A percentile compares a stretch with the other conserved stretches of the same genome.
These are phyloP conservation scores for Epichloe brachyelytri DNA, from an alignment of 2,329 filamentous ascomycete species.

Conservation along the genomic window DNA sequence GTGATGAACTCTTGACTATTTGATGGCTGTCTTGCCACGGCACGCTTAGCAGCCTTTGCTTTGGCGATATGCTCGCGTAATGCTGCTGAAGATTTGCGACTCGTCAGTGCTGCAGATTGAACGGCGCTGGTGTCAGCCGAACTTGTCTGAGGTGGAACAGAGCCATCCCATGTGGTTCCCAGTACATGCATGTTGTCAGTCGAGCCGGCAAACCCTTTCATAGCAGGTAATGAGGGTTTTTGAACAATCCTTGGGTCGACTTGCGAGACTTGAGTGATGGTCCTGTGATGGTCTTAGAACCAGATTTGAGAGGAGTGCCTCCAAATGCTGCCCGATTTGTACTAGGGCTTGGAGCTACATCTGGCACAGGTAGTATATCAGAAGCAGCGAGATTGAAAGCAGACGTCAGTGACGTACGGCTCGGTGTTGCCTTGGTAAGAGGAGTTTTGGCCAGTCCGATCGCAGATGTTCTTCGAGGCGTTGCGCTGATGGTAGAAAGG, in stretches of 20 bases:
- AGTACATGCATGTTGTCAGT: slow-evolving; percentile 1
- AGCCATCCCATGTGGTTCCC: slow-evolving; percentile 18
- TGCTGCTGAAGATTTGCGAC: slow-evolving; percentile 60
- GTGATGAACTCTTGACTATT: slow-evolving; percentile 6
- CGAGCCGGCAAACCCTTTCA: slow-evolving; percentile 15
- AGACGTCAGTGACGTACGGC: slow-evolving; percentile 11
- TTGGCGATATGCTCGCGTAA: slow-evolving; percentile 86
- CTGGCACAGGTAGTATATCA: slow-evolving; percentile 11
- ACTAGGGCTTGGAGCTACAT: slow-evolving; percentile 22
- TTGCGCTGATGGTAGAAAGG: slow-evolving; percentile 29
- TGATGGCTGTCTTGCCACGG: slow-evolving; percentile 26
- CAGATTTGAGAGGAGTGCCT: slow-evolving; percentile 23
- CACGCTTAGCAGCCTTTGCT: slow-evolving; percentile 69
- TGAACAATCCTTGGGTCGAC: slow-evolving; percentile 40
- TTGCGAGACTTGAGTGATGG: slow-evolving; percentile 36
- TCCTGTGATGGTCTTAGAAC: slow-evolving; percentile 32
- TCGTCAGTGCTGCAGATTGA: slow-evolving; percentile 13
- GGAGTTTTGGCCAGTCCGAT: slow-evolving; percentile 12
- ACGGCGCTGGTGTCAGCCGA: slow-evolving; percentile 8
- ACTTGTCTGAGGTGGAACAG: slow-evolving; percentile 13
- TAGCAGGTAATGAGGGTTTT: slow-evolving; percentile 35
- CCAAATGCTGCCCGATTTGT: slow-evolving; percentile 22
- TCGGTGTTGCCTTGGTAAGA: slow-evolving; percentile 12
- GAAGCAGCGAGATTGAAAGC: slow-evolving; percentile 15
- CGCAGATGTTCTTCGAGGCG: slow-evolving; percentile 23